Evolutionary conservation across 2,329 filamentous ascomycete genomes (phyloP), one percentile per base, ranked within the genome.

Genomic region (Shiraia sp.): DNA sequence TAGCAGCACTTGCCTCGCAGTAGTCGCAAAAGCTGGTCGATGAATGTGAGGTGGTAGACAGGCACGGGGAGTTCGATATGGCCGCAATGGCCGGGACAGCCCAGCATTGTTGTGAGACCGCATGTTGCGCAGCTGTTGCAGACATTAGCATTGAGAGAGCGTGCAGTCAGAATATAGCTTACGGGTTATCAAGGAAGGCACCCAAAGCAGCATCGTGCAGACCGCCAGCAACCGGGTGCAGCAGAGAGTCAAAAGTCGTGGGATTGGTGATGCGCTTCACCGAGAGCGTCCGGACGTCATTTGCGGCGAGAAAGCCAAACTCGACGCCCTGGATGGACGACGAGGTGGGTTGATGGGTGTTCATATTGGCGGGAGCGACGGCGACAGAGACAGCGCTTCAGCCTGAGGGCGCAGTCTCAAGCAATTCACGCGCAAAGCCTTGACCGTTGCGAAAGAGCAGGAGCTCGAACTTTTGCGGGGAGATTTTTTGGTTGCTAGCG

Each of bases 21-120:
- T 32, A 99, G 77, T 31, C 88, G 86, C 51, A 95, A 81, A 37
- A 91, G 81, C 68, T 96, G 91, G 65, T 96, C 91, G 77, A 99
- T 87, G 64, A 96, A 97, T 2, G 90, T 87, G n/a, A 92, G 89
- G 70, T 99, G 92, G 68, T 97, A 99, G 37, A 96, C 88, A 32
- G 88, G 89, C 10, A 91, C 86, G 10, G 93, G 91, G 10, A 99
- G 83, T 59, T 96, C 90, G 68, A 99, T 95, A 66, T 99, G 93
- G 38, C 93, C 95, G 45, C 87, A 82, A 74, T 99, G 95, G 42
- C 95, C 95, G 6, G 92, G 90, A 68, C 95, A 99, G 58, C 82
- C 66, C 15, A 51, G 82, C 63, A 84, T 80, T 48, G 85, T 85
- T 62, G 85, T 87, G 54, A 95, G 79, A 56, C 92, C 89, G 74